These are phyloP conservation scores for Aspergillus fructus DNA, from an alignment of 2,329 filamentous ascomycete genomes.

Conservation along the genomic window DNA sequence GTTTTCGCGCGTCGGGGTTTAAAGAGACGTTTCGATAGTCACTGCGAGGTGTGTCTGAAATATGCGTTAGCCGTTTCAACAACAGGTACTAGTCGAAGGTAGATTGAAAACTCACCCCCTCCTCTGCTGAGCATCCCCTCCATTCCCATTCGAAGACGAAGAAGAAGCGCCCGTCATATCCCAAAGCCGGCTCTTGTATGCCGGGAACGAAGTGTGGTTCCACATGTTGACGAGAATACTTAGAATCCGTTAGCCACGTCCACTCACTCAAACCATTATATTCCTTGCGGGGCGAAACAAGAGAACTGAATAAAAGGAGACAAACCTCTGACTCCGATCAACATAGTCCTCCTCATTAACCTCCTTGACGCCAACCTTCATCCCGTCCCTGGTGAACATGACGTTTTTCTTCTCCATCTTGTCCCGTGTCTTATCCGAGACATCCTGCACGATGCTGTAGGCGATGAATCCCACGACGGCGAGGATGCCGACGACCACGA, in stretches of 20 bases:
- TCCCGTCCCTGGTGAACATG: constrained; percentile 59
- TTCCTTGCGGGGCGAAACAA: too few relatives aligned
- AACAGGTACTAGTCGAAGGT: too few relatives aligned
- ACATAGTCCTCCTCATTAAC: constrained; percentile 57
- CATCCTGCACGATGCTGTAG: constrained; percentile 59
- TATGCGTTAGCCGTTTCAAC: background rate
- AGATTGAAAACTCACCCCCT: background rate
- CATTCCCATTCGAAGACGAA: constrained; percentile 7
- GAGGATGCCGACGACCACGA: constrained; percentile 52
- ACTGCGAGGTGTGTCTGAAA: background rate
- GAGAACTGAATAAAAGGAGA: background rate
- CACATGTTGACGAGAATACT: constrained; percentile 51
- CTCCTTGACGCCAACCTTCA: constrained; percentile 61
- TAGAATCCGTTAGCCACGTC: constrained; percentile 17
- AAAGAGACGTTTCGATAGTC: background rate
- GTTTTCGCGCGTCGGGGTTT: background rate
- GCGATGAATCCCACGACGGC: constrained; percentile 57
- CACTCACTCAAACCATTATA: too few relatives aligned
- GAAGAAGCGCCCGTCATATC: constrained; percentile 28
- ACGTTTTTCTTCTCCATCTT: constrained; percentile 67
- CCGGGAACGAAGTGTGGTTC: constrained; percentile 49
- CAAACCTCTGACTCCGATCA: constrained; percentile 58
- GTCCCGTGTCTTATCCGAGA: constrained; percentile 56
- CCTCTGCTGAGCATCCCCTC: constrained; percentile 23
- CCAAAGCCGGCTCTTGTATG: constrained; percentile 47